Evolutionary conservation across 1,284 basidiomycete species (phyloP), one percentile per base, ranked within the genome.

Genomic region (Apiotrichum mycotoxinovorans): DNA sequence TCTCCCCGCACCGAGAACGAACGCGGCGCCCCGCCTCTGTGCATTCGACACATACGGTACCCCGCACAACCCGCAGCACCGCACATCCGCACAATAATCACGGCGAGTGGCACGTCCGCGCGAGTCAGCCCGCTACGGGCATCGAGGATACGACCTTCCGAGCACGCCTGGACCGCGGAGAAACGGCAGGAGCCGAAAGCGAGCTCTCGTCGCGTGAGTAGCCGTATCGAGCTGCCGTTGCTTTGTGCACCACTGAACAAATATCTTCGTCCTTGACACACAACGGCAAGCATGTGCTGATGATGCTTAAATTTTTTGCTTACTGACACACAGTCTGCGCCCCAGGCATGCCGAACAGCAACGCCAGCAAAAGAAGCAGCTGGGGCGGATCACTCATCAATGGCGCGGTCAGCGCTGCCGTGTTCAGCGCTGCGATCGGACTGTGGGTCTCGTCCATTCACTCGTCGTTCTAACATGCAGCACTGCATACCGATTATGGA

Each of bases 341-440:
- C 8, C 26, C 26, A 3, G 33, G 5, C 22, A 43, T 43, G 41
- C 41, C 41, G 20, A 43, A 25, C 41, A 26, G 41, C 41, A 11
- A 4, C 20, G 4, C 2, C 22, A 43, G 26, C 23, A 43, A 43
- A 20, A 17, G 38, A 5, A 43, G 41, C 5, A 14, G 40, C 40
- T 71, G 69, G 69, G 61, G 64, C 20, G 55, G 57, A 14, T 54
- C 57, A n/a, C 1, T 69, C 3, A 52, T 70, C 4, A 50, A 57
- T 10, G 58, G 58, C 25, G 70, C 64, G 5, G 51, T 68, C 27
- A 65, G 43, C 38, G 69, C 66, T 18, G 64, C 65, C 4, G 68
- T 71, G 0, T 62, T 67, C 41, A 59, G 66, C 2, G 69, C 66
- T 9, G 69, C 69, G 1, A 56, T 71, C 3, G 68, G 69, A 41